Evolutionary conservation across 2,329 filamentous ascomycete species (phyloP).

Genomic region (Blumeria hordei): DNA sequence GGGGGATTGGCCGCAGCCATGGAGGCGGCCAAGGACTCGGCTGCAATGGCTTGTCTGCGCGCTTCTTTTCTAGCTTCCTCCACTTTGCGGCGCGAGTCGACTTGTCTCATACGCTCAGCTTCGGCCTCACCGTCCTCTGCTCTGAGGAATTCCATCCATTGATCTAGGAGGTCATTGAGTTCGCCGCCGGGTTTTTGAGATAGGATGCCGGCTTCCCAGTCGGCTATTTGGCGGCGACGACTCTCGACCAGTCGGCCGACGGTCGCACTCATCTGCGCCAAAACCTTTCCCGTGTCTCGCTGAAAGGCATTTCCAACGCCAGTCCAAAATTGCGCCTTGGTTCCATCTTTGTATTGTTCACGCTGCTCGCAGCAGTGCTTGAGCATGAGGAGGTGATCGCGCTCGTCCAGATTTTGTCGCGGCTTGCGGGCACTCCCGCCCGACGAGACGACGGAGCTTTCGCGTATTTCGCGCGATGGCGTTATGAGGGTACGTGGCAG

Average conservation of each 20-base stretch:
- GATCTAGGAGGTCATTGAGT: conserved; percentile 12
- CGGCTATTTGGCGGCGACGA: conserved; percentile 12
- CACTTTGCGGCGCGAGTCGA: conserved; percentile 13
- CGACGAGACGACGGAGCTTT: conserved; percentile 11
- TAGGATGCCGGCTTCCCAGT: conserved; percentile 14
- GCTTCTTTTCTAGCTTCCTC: conserved; percentile 14
- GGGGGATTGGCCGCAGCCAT: background rate
- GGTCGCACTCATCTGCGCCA: conserved; percentile 15
- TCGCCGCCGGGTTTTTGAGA: conserved; percentile 13
- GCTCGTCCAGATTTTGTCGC: conserved; percentile 14
- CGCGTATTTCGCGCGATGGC: conserved; percentile 13
- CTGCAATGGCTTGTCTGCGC: conserved; percentile 12
- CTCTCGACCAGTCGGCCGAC: conserved; percentile 14
- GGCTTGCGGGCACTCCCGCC: conserved; percentile 14
- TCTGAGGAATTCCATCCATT: conserved; percentile 15
- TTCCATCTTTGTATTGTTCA: conserved; percentile 14
- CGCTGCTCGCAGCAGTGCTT: conserved; percentile 13
- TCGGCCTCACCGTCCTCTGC: conserved; percentile 14
- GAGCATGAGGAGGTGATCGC: conserved; percentile 14
- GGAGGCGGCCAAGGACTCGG: conserved; percentile 6
- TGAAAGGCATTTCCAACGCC: conserved; percentile 13
- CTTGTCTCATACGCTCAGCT: conserved; percentile 14
- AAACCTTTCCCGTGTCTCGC: conserved; percentile 12
- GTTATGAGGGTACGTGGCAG: conserved; percentile 12
- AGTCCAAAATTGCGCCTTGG: conserved; percentile 15